These are phyloP conservation scores for Trapa incisa DNA, from an alignment of 345 rosid species.

Conservation along the genomic window DNA sequence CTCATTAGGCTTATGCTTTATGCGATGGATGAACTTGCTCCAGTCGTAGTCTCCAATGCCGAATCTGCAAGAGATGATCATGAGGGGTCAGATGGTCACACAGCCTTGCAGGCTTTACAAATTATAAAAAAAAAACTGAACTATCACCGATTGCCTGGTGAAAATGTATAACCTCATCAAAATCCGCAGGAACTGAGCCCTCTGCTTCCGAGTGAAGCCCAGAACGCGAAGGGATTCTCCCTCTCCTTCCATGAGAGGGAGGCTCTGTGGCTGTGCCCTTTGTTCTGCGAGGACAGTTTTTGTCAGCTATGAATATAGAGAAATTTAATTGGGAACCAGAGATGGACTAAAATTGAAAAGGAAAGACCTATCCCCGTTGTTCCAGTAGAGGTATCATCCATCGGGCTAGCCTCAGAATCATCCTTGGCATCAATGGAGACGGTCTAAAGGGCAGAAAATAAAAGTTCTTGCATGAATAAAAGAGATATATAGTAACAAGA, in stretches of 20 bases:
- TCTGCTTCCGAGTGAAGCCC: slow-evolving; percentile 85
- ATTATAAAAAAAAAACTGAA: background rate
- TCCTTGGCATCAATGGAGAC: slow-evolving; percentile 64
- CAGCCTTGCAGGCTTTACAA: background rate
- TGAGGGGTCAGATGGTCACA: background rate
- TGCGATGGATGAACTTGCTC: slow-evolving; percentile 72
- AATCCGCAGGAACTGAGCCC: slow-evolving; percentile 84
- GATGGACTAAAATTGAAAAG: background rate
- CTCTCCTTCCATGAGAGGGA: slow-evolving; percentile 98
- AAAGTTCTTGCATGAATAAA: background rate
- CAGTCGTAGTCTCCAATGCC: slow-evolving; percentile 84
- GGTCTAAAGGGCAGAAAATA: slow-evolving; percentile 41
- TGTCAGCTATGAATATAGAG: slow-evolving; percentile 5
- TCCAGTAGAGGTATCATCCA: slow-evolving; percentile 66
- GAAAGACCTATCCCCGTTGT: slow-evolving; percentile 64
- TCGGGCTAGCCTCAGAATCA: slow-evolving; percentile 93
- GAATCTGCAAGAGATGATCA: slow-evolving; percentile 39
- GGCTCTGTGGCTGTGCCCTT: slow-evolving; percentile 52
- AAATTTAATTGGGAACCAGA: background rate
- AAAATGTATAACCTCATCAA: slow-evolving; percentile 59
- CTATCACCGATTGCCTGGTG: background rate
- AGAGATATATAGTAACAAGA: background rate
- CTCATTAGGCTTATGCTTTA: slow-evolving; percentile 79
- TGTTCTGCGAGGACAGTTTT: slow-evolving; percentile 33
- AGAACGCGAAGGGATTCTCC: slow-evolving; percentile 85